These are phyloP conservation scores for Naegleria lovaniensis DNA, from an alignment of 208 protist genomes.

Conservation along the genomic window DNA sequence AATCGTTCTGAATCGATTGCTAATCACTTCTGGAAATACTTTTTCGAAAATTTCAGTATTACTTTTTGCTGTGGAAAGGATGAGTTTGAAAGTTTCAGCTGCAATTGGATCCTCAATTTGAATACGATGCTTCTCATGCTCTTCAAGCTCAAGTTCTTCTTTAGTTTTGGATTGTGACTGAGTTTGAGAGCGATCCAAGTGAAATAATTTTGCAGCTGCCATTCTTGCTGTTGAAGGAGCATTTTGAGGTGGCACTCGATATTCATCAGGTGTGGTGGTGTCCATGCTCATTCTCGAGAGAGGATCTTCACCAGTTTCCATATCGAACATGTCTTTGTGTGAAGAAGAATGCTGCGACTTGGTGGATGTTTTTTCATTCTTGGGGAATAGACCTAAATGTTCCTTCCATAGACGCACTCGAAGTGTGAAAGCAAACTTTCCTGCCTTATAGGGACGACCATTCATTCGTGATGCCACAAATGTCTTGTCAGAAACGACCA, in stretches of 20 bases:
- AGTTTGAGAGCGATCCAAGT: too few relatives aligned
- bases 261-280: background rate
- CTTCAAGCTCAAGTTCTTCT: background rate
- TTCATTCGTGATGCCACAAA: constrained; percentile 17
- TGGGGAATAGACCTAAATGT: background rate
- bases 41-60: constrained; percentile 14
- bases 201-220: too few relatives aligned
- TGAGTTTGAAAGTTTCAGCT: background rate
- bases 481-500: constrained; percentile 30
- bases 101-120: background rate
- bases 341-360: too few relatives aligned
- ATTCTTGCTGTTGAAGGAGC: too few relatives aligned
- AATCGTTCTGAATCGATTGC: background rate
- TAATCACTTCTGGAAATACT: background rate
- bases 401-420: constrained; percentile 16
- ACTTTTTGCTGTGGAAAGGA: background rate
- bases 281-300: background rate
- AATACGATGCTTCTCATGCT: background rate
- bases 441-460: constrained; percentile 16
- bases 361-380: background rate
- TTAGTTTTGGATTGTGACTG: too few relatives aligned
- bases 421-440: constrained; percentile 27
- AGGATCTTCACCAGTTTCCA: background rate
- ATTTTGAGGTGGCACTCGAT: background rate
- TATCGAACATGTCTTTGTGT: too few relatives aligned